Conservation (phyloP, 768 basidiomycete species). For the Suillus decipiens region DNA sequence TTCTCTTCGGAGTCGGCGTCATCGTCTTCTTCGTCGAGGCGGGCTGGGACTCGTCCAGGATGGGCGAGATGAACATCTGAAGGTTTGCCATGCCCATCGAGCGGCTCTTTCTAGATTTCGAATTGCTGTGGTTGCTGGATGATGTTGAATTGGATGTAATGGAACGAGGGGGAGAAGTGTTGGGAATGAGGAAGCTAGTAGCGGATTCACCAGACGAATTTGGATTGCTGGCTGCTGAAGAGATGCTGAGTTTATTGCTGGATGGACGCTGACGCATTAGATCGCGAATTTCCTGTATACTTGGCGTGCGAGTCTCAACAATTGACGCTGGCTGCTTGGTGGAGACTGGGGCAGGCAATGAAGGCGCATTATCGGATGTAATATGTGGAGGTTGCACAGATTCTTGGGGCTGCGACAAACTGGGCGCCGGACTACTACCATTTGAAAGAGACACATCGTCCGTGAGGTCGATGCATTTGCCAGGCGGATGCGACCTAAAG, state of each 20-base stretch:
- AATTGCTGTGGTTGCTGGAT: not conserved
- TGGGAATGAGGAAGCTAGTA: not conserved
- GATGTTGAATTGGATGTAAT: conserved; percentile 7
- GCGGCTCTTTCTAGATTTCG: not conserved
- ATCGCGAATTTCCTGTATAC: conserved; percentile 9
- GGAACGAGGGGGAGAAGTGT: not conserved
- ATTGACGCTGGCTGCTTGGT: not conserved
- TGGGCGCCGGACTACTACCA: not conserved
- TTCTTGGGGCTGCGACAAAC: not conserved
- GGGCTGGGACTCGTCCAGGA: not conserved
- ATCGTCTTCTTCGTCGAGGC: not conserved
- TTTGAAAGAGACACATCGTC: not conserved
- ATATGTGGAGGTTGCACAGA: not conserved
- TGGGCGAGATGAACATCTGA: conserved; percentile 6
- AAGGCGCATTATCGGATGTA: not conserved
- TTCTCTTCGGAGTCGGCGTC: not conserved
- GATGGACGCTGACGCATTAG: not conserved
- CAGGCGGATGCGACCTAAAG: not conserved
- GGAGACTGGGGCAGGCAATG: not conserved
- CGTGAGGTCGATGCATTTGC: conserved; percentile 6
- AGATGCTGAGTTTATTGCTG: not conserved
- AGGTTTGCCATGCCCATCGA: conserved; percentile 1
- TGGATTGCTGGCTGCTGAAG: not conserved
- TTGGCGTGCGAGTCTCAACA: not conserved
- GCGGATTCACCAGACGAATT: not conserved